Evolutionary conservation across 495 filamentous ascomycete genomes (phyloP).

Genomic region (Penicilliopsis zonata): DNA sequence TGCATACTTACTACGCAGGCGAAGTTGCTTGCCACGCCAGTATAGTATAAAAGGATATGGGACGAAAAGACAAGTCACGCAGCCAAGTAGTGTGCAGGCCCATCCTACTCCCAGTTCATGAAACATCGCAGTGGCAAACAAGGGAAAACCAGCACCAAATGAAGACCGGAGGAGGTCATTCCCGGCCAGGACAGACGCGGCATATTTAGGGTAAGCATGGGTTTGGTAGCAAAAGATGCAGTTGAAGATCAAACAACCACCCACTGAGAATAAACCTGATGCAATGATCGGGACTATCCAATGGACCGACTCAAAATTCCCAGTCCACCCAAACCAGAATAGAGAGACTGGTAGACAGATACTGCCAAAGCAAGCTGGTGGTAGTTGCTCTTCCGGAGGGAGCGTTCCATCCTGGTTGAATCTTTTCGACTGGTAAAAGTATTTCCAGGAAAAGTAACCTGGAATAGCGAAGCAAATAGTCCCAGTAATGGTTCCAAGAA

Average conservation of each 20-base stretch:
- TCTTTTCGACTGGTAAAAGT: conserved; percentile 8
- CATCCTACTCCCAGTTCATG: conserved; percentile 28
- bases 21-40: no score
- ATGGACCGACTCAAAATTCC: conserved; percentile 25
- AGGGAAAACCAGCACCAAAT: conserved; percentile 33
- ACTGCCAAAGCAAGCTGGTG: conserved; percentile 28
- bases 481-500: conserved; percentile 46
- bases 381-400: conserved; percentile 27
- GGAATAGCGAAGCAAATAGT: conserved; percentile 47
- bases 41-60: conserved; percentile 26
- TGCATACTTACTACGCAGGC: no score
- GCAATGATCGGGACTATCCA: conserved; percentile 46
- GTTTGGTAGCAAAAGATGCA: conserved; percentile 25
- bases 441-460: conserved; percentile 10
- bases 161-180: conserved; percentile 30
- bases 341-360: conserved; percentile 34
- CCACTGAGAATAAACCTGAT: conserved; percentile 34
- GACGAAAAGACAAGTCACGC: conserved; percentile 30
- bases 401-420: conserved; percentile 4
- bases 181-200: conserved; percentile 34
- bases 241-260: conserved; percentile 42
- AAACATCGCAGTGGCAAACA: conserved; percentile 41
- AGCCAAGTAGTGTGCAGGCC: conserved; percentile 14
- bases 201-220: conserved; percentile 23
- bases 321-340: conserved; percentile 39